Percentiles rank a stretch among this genome's conserved stretches.
Evolutionary conservation across 148 eudicot species (phyloP).

Genomic region (Spergularia marina): DNA sequence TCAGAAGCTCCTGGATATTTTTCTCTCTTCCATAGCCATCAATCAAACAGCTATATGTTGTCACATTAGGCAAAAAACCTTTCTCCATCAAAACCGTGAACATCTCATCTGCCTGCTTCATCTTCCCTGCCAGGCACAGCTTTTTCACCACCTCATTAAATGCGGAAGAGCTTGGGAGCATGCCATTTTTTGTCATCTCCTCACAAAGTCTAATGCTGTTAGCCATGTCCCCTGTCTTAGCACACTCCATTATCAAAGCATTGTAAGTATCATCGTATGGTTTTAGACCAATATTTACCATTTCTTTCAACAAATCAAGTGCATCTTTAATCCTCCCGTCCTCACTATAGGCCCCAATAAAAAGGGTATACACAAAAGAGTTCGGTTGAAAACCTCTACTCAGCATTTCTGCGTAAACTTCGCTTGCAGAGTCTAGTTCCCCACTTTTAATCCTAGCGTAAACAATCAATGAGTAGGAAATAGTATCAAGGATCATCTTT

Average conservation of each 20-base stretch:
- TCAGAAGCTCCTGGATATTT: conserved; percentile 50
- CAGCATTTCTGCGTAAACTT: conserved; percentile 64
- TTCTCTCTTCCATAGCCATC: conserved; percentile 60
- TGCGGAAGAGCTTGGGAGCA: conserved; percentile 54
- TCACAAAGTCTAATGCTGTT: conserved; percentile 50
- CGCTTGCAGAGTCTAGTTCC: conserved; percentile 50
- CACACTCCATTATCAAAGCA: conserved; percentile 54
- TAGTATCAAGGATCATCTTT: conserved; percentile 65
- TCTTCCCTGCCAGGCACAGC: conserved; percentile 45
- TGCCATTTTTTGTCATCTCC: conserved; percentile 49
- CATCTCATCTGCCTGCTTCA: conserved; percentile 56
- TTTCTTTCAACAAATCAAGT: conserved; percentile 49
- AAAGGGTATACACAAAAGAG: conserved; percentile 55
- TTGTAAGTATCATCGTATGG: conserved; percentile 62
- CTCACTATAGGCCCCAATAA: conserved; percentile 55
- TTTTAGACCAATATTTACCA: conserved; percentile 47
- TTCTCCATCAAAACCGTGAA: conserved; percentile 57
- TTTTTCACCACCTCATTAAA: conserved; percentile 57
- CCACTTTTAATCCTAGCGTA: conserved; percentile 57
- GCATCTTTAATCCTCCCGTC: conserved; percentile 59
- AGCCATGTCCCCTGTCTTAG: conserved; percentile 37
- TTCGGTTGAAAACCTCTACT: conserved; percentile 73
- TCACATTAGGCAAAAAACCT: conserved; percentile 62
- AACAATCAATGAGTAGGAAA: conserved; percentile 63
- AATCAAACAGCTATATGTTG: conserved; percentile 51